Percentiles rank a stretch among this genome's conserved stretches.
These are phyloP conservation scores for Coemansia aciculifera DNA, from an alignment of 192 early-diverging fungal species.

Conservation along the genomic window DNA sequence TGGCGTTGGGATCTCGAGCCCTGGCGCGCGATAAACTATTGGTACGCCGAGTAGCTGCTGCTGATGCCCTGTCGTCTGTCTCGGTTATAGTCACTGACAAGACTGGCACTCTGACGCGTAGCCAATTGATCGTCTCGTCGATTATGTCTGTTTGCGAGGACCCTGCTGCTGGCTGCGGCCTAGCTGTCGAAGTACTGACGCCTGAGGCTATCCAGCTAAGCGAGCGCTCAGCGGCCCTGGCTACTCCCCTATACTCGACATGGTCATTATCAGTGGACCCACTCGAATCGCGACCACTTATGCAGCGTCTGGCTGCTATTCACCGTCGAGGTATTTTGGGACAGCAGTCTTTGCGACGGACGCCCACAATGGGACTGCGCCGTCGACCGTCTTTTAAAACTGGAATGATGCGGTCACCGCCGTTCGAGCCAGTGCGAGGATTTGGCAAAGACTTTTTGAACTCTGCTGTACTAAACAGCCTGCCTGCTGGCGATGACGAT, in stretches of 20 bases:
- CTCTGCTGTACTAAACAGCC: conserved; percentile 34
- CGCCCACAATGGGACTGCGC: background rate
- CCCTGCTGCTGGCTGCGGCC: background rate
- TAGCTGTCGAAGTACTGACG: conserved; percentile 42
- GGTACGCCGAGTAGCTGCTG: conserved; percentile 64
- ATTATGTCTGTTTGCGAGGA: conserved; percentile 18
- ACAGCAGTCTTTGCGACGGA: background rate
- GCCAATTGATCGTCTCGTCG: conserved; percentile 60
- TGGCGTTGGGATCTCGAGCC: conserved; percentile 30
- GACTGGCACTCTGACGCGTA: conserved; percentile 70
- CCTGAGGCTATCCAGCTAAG: conserved; percentile 27
- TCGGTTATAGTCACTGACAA: conserved; percentile 72
- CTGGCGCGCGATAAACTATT: conserved; percentile 57
- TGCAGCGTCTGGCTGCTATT: conserved; percentile 14
- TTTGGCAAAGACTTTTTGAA: conserved; percentile 52
- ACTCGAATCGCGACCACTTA: conserved; percentile 33
- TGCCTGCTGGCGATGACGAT: conserved; percentile 15
- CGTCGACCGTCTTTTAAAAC: background rate
- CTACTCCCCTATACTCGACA: conserved; percentile 31
- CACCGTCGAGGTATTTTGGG: background rate
- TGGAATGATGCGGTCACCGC: background rate
- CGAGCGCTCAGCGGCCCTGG: conserved; percentile 29
- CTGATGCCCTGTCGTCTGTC: conserved; percentile 65
- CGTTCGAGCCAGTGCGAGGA: conserved; percentile 27
- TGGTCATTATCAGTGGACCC: conserved; percentile 51